These are phyloP conservation scores for Phialophora expanda DNA, from an alignment of 2,329 filamentous ascomycete genomes.

Conservation along the genomic window DNA sequence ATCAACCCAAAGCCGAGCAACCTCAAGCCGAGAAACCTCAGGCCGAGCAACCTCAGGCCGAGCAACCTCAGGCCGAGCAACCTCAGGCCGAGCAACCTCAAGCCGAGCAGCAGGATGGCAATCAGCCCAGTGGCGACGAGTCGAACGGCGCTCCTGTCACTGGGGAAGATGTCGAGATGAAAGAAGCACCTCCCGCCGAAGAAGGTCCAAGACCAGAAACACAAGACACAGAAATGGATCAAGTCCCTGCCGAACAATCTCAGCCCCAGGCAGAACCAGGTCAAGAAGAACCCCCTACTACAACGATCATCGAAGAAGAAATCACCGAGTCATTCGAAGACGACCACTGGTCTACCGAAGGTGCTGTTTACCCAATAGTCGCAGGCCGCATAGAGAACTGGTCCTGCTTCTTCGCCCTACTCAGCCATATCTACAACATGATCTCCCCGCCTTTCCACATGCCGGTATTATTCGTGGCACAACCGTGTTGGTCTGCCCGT, in stretches of 20 bases:
- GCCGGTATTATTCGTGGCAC: constrained; percentile 85
- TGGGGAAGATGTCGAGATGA: constrained; percentile 55
- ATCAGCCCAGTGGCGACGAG: constrained; percentile 43
- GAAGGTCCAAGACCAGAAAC: constrained; percentile 32
- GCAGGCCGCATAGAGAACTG: constrained; percentile 86
- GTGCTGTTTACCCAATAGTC: constrained; percentile 83
- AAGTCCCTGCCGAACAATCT: constrained; percentile 12
- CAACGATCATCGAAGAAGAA: constrained; percentile 46
- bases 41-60: constrained; percentile 10
- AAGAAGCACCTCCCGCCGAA: constrained; percentile 47
- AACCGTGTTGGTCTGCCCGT: constrained; percentile 86
- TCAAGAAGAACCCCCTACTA: constrained; percentile 8
- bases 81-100: constrained; percentile 14
- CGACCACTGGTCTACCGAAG: constrained; percentile 84
- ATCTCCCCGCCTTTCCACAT: constrained; percentile 93
- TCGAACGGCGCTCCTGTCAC: constrained; percentile 17
- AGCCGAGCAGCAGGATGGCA: constrained; percentile 14
- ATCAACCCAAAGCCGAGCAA: constrained; percentile 12
- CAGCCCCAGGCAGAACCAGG: constrained; percentile 5
- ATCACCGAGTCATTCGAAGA: constrained; percentile 74
- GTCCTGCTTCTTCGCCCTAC: constrained; percentile 89
- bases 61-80: constrained; percentile 14
- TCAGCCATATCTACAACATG: constrained; percentile 88
- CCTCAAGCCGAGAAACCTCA: too few species aligned
- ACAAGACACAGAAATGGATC: constrained; percentile 8